phyloP scores from a whole-genome alignment of 176 grass and related monocot genomes.

The Oryza glumipatula region DNA sequence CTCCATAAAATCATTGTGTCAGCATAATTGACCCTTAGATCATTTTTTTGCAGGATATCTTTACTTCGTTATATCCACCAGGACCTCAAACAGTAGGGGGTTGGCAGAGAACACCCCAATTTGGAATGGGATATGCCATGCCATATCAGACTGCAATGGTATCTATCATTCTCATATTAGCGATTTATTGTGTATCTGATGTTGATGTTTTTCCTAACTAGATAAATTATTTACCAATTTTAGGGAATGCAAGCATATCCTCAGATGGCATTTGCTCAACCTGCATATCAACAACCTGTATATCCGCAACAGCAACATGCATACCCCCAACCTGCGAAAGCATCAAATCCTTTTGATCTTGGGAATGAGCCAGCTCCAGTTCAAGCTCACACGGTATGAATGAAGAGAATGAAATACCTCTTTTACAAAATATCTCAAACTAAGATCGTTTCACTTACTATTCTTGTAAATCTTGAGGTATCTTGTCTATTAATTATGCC shows the following conservation, averaged over 20 bases:
- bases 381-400: conserved; percentile 55
- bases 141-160: conserved; percentile 82
- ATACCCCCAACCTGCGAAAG: conserved; percentile 59
- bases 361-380: conserved; percentile 59
- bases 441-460: not conserved
- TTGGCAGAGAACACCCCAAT: conserved; percentile 73
- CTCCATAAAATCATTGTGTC: conserved; percentile 27
- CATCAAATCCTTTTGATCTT: conserved; percentile 93
- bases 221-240: conserved; percentile 40
- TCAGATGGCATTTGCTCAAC: conserved; percentile 48
- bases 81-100: conserved; percentile 59
- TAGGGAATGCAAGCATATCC: conserved; percentile 79
- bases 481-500: not conserved
- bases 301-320: conserved; percentile 53
- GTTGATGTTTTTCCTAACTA: conserved; percentile 27
- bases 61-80: conserved; percentile 76
- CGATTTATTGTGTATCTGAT: conserved; percentile 11
- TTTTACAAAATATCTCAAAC: conserved; percentile 32
- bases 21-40: conserved; percentile 29
- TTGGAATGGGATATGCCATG: conserved; percentile 84
- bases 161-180: conserved; percentile 37
- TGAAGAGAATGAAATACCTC: conserved; percentile 18
- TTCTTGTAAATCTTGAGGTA: conserved; percentile 3
- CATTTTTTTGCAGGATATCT: conserved; percentile 70
- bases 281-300: conserved; percentile 43